Evolutionary conservation across 2,329 filamentous ascomycete species (phyloP), one percentile per base, ranked within the genome.

Genomic region (Scytalidium lignicola): DNA sequence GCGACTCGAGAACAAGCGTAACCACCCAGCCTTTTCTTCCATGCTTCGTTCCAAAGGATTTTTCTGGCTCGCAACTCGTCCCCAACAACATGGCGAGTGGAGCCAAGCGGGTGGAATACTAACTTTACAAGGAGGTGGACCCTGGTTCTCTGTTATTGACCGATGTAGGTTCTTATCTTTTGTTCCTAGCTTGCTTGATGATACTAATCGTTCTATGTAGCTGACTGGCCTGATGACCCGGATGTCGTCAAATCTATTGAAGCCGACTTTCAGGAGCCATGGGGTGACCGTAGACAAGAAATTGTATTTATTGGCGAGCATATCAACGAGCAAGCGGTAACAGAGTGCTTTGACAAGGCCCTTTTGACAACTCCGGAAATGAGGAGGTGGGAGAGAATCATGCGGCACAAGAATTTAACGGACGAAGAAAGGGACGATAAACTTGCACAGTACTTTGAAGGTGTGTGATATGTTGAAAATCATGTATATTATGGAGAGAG

Each of bases 241-340:
- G 51, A 45, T 9, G n/a, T 53, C 3, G 32, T 43, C 2, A 47
- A 47, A 41, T 41, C 42, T n/a, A 53, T 50, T 19, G 48, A 50
- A 12, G 52, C 52, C 18, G 48, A 41, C 18, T 52, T 51, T 43
- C 43, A 43, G 5, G 51, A 66, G 3, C 66, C 67, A 8, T 88
- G 83, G 82, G 85, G 83, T 1, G 85, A 89, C 56, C 73, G 85
- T 1, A 72, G 85, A 2, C 85, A 89, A 61, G 85, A 89, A 62
- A 62, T 89, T 6, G 85, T 89, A 2, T 86, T 89, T 52, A 88
- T 90, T 50, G 85, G 85, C 0, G 83, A 88, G 63, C 73, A 74
- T 4, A 70, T 89, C 13, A 73, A 86, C 44, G 59, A 71, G 1
- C 59, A 63, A 4, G 72, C 68, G 0, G 67, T 89, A 15, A 76